Percentiles rank a stretch among this genome's conserved stretches.
Evolutionary conservation across 2,329 filamentous ascomycete genomes (phyloP).

Genomic region (Fusarium vanettenii): DNA sequence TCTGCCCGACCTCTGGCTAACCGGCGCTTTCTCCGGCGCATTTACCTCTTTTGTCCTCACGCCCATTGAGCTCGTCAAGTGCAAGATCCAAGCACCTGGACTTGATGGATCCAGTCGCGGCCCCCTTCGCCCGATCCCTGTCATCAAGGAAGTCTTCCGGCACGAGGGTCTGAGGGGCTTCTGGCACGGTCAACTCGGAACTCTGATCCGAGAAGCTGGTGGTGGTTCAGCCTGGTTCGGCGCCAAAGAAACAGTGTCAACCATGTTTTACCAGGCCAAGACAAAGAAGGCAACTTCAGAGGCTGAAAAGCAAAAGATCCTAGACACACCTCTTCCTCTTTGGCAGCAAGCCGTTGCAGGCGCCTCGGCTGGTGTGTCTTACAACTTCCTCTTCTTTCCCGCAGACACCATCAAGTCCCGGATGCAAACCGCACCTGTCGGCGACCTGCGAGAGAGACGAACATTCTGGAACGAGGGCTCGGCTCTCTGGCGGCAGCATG

Average conservation of each 20-base stretch:
- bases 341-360: constrained; percentile 91
- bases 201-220: constrained; percentile 91
- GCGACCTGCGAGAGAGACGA: constrained; percentile 63
- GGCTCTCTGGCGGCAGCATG: constrained; percentile 84
- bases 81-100: constrained; percentile 89
- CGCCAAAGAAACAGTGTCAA: constrained; percentile 82
- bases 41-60: constrained; percentile 93
- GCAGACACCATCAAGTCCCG: constrained; percentile 97
- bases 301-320: constrained; percentile 54
- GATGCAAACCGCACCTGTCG: constrained; percentile 89
- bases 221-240: constrained; percentile 97
- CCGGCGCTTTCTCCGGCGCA: constrained; percentile 87
- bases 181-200: constrained; percentile 95
- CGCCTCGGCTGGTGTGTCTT: constrained; percentile 88
- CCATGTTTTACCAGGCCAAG: constrained; percentile 73
- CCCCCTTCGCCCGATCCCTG: constrained; percentile 71
- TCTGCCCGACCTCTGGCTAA: constrained; percentile 79
- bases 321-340: constrained; percentile 72
- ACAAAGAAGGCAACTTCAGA: constrained; percentile 54
- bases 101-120: constrained; percentile 56
- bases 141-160: constrained; percentile 83
- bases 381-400: constrained; percentile 98
- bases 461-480: constrained; percentile 80
- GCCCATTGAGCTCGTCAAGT: constrained; percentile 97
- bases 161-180: constrained; percentile 88